Evolutionary conservation across 2,329 filamentous ascomycete genomes (phyloP), one percentile per base, ranked within the genome.

Genomic region (Cadophora malorum): DNA sequence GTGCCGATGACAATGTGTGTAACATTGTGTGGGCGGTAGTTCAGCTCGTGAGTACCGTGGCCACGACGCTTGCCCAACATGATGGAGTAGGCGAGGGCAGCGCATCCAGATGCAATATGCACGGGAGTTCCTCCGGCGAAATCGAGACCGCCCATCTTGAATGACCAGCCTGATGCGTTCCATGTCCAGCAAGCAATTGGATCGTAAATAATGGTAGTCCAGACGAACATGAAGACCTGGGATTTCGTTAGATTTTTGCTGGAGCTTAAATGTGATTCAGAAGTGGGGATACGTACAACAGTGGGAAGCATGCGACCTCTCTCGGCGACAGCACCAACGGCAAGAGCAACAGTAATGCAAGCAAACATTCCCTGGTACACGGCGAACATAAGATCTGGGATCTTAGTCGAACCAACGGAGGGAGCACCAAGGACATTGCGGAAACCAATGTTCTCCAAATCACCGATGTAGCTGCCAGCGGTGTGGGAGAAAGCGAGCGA

Each of bases 151-250:
- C 93, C 93, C 81, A 96, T 86, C 72, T 87, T 84, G 80, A 86
- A 91, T 14, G 90, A 88, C 94, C 94, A 97, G 25, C 94, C 94
- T 38, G 83, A 82, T 0, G 91, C 80, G 78, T 97, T 97, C 94
- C 94, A 97, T 9, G 92, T 96, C 94, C 94, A 97, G 85, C 93
- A 97, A 56, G 94, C 94, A 77, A 97, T 94, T 1, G 93, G 91
- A 75, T 97, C 93, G 80, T 97, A 97, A 78, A 97, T 91, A 68
- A 97, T 78, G 5, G 94, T 97, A 0, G 91, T 86, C 94, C 94
- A 97, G 78, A 97, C 83, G 77, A 97, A 95, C 90, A 96, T 96
- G 84, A 97, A 97, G 76, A 97, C 88, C 78, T 91, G 94, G 14
- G 6, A 96, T 87, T 21, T 49, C n/a, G 53, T 61, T 41, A 65